phyloP scores from a whole-genome alignment of 768 basidiomycete genomes.

The Russula brevipes region DNA sequence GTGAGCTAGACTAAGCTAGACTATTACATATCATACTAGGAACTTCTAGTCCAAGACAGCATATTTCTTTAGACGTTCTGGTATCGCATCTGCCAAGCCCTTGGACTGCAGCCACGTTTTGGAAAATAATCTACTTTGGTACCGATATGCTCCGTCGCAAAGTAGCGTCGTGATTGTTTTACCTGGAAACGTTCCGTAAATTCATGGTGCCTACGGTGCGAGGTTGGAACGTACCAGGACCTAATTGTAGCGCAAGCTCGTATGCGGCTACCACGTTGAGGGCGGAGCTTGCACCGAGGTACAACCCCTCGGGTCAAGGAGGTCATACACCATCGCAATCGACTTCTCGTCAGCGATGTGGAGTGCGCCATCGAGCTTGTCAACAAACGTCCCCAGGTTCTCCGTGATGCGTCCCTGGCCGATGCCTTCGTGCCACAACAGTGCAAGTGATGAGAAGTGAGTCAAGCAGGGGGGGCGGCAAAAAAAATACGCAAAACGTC shows the following conservation, averaged over 20 bases:
- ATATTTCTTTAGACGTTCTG: conserved; percentile 82
- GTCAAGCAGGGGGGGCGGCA: too few species aligned
- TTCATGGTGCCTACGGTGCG: not conserved
- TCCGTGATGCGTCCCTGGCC: conserved; percentile 95
- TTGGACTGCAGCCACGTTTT: conserved; percentile 87
- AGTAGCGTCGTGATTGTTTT: conserved; percentile 84
- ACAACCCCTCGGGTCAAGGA: conserved; percentile 90
- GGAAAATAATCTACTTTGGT: conserved; percentile 94
- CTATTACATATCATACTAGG: not conserved
- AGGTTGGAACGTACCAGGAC: conserved; percentile 52
- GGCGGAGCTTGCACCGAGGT: conserved; percentile 90
- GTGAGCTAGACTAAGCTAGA: conserved; percentile 14
- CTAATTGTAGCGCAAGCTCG: conserved; percentile 79
- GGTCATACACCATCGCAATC: conserved; percentile 88
- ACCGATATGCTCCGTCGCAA: conserved; percentile 95
- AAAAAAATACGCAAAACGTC: conserved; percentile 39
- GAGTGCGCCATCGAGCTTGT: conserved; percentile 75
- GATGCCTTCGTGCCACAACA: conserved; percentile 56
- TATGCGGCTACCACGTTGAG: conserved; percentile 93
- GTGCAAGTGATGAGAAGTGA: not conserved
- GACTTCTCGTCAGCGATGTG: conserved; percentile 84
- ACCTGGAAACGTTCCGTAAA: conserved; percentile 39
- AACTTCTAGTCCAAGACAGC: conserved; percentile 62
- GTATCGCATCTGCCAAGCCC: conserved; percentile 70
- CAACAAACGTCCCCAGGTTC: conserved; percentile 80